These are phyloP conservation scores for Neopestalotiopsis clavispora DNA, from an alignment of 2,329 filamentous ascomycete species.

Conservation along the genomic window DNA sequence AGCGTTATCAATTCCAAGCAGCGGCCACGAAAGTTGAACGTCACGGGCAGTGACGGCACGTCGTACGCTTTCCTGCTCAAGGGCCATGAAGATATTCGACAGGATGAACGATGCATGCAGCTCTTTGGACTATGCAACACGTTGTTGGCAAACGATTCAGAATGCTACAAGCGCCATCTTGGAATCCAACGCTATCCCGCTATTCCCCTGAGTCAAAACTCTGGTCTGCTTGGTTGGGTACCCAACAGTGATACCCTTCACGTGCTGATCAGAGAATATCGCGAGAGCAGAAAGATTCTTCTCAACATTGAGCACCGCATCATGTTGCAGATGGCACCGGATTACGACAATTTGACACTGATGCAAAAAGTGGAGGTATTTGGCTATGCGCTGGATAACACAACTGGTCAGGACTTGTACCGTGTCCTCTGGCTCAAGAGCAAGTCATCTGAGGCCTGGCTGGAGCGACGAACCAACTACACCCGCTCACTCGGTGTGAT, in stretches of 20 bases:
- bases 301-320: conserved; percentile 99
- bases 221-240: conserved; percentile 93
- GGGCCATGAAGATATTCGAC: conserved; percentile 98
- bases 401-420: conserved; percentile 97
- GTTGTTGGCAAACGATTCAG: conserved; percentile 87
- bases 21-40: conserved; percentile 84
- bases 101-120: conserved; percentile 99
- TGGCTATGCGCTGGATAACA: conserved; percentile 98
- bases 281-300: conserved; percentile 94
- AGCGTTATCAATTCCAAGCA: conserved; percentile 97
- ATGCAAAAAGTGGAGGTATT: conserved; percentile 99
- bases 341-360: conserved; percentile 96
- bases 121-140: conserved; percentile 98
- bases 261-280: conserved; percentile 94
- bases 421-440: conserved; percentile 98
- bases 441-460: conserved; percentile 96
- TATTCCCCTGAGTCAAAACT: conserved; percentile 96
- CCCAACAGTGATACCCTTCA: conserved; percentile 97
- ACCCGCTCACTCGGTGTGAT: conserved; percentile 96
- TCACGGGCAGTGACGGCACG: conserved; percentile 86
- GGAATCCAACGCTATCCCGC: conserved; percentile 95
- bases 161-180: conserved; percentile 95
- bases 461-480: conserved; percentile 98
- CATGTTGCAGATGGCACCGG: conserved; percentile 99
- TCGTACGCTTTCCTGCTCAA: conserved; percentile 91